Percentiles rank a stretch among this genome's conserved stretches.
phyloP scores from a whole-genome alignment of 2,329 filamentous ascomycete species.

The Teratosphaeria gauchensis region DNA sequence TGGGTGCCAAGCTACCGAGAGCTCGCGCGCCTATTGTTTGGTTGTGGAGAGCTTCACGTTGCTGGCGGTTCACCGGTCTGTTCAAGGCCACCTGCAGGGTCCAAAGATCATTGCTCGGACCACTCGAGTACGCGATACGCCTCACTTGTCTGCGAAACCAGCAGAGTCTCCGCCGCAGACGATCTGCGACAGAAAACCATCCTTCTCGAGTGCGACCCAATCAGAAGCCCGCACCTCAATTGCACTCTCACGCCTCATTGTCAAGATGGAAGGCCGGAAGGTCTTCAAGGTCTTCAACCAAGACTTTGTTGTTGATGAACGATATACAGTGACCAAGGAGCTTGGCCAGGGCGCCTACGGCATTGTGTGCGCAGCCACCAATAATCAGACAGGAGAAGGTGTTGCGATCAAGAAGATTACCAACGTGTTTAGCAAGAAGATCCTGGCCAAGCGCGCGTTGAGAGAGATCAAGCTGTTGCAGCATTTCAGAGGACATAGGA shows the following conservation, averaged over 20 bases:
- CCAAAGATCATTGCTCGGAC: background rate
- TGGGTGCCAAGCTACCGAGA: background rate
- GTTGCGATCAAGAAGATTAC: conserved; percentile 99
- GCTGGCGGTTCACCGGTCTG: background rate
- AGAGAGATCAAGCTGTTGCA: conserved; percentile 97
- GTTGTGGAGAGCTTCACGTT: background rate
- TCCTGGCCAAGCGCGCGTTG: conserved; percentile 92
- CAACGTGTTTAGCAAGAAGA: conserved; percentile 99
- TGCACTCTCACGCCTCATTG: background rate
- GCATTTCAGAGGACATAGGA: conserved; percentile 67
- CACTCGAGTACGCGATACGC: background rate
- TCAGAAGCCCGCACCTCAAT: background rate
- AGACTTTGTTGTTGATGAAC: conserved; percentile 96
- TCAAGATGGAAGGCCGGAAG: conserved; percentile 57
- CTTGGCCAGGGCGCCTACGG: conserved; percentile 96
- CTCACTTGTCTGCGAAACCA: background rate
- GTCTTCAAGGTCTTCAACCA: conserved; percentile 99
- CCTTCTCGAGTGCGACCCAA: background rate
- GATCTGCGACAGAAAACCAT: background rate
- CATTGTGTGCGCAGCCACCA: conserved; percentile 94
- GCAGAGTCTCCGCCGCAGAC: background rate
- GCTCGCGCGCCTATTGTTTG: background rate
- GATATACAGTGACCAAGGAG: conserved; percentile 98
- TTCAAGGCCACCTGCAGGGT: background rate
- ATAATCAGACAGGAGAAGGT: conserved; percentile 80